Evolutionary conservation across 2,329 filamentous ascomycete genomes (phyloP).

Genomic region (Microdochium bolleyi): DNA sequence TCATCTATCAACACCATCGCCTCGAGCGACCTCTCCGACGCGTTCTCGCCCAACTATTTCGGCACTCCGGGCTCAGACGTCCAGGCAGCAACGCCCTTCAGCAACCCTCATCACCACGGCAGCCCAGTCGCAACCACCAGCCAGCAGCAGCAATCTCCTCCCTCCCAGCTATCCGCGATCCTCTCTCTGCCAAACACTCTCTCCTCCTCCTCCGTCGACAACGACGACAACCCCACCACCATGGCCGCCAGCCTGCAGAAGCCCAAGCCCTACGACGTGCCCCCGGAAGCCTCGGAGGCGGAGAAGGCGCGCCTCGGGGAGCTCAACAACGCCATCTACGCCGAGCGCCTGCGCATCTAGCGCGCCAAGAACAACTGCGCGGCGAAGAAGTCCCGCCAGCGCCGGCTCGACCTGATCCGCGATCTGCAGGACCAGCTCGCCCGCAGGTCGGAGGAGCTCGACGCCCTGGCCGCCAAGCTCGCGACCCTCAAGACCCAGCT

Average conservation of each 20-base stretch:
- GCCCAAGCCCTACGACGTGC: not conserved
- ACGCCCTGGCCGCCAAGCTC: constrained; percentile 1
- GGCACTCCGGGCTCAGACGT: not conserved
- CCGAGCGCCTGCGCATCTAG: constrained; percentile 1
- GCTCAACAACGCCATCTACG: not conserved
- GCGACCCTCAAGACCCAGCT: constrained; percentile 15
- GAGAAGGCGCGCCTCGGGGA: not conserved
- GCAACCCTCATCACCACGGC: not conserved
- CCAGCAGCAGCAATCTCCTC: not conserved
- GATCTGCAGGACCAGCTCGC: not conserved
- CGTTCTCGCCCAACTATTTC: not conserved
- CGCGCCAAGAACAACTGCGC: constrained; percentile 24
- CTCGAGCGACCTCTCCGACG: not conserved
- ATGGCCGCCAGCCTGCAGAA: not conserved
- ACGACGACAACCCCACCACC: not conserved
- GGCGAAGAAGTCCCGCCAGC: constrained; percentile 25
- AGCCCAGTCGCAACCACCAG: not conserved
- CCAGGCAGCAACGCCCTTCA: not conserved
- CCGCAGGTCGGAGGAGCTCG: not conserved
- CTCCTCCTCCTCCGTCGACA: not conserved
- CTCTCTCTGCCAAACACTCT: not conserved
- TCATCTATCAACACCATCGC: not conserved
- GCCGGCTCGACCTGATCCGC: constrained; percentile 7
- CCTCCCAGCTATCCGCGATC: not conserved
- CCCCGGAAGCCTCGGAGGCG: not conserved